Evolutionary conservation across 257 asterid genomes (phyloP).

Genomic region (Verbascum thapsus): DNA sequence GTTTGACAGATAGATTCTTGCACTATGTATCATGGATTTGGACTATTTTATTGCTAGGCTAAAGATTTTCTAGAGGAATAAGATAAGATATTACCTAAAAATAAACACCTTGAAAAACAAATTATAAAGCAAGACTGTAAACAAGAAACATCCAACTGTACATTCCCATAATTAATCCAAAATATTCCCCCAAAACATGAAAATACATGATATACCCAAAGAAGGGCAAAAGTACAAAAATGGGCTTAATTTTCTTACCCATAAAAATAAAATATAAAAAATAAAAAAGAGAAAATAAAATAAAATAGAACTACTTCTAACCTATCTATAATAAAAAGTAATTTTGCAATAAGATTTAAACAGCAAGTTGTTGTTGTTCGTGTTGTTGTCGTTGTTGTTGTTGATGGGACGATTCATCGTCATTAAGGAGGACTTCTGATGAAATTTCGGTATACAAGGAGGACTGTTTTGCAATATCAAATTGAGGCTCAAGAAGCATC

Average conservation of each 20-base stretch:
- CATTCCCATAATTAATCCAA: conserved; percentile 38
- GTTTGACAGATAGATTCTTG: background rate
- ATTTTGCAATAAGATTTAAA: conserved; percentile 33
- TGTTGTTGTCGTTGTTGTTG: conserved; percentile 46
- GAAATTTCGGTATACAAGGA: conserved; percentile 46
- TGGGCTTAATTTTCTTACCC: conserved; percentile 19
- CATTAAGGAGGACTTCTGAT: conserved; percentile 55
- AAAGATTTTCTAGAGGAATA: background rate
- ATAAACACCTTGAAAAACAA: background rate
- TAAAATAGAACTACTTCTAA: conserved; percentile 29
- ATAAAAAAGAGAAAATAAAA: background rate
- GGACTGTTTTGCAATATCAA: conserved; percentile 42
- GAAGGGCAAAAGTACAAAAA: conserved; percentile 31
- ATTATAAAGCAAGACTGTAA: conserved; percentile 10
- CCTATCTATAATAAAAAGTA: conserved; percentile 39
- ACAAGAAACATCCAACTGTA: conserved; percentile 43
- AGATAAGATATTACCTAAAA: background rate
- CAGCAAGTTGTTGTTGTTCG: conserved; percentile 64
- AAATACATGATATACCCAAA: conserved; percentile 29
- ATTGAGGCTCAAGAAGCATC: conserved; percentile 57
- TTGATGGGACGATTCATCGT: conserved; percentile 72
- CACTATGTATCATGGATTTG: background rate
- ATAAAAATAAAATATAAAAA: background rate
- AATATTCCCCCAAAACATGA: conserved; percentile 33
- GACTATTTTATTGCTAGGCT: background rate